phyloP scores from a whole-genome alignment of 805 yeast genomes.

The Saturnispora halmiae region DNA sequence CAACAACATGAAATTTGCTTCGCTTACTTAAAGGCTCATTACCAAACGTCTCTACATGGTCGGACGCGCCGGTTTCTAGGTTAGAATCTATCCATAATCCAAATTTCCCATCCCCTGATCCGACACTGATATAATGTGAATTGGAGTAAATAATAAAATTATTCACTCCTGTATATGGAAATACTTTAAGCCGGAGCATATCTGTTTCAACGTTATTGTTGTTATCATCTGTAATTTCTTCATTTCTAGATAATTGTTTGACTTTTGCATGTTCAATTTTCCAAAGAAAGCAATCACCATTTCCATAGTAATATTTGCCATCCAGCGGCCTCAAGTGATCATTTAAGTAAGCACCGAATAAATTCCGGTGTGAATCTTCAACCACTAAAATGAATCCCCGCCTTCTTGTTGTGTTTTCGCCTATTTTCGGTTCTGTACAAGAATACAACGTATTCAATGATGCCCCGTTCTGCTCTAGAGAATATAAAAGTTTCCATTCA shows the following conservation, averaged over 20 bases:
- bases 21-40: slow-evolving; percentile 55
- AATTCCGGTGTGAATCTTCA: slow-evolving; percentile 50
- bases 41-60: slow-evolving; percentile 76
- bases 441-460: slow-evolving; percentile 72
- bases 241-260: slow-evolving; percentile 19
- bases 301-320: slow-evolving; percentile 71
- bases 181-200: slow-evolving; percentile 52
- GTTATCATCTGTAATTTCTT: not conserved
- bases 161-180: slow-evolving; percentile 79
- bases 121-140: slow-evolving; percentile 67
- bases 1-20: slow-evolving; percentile 64
- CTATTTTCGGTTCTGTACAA: slow-evolving; percentile 36
- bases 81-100: slow-evolving; percentile 83
- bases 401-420: slow-evolving; percentile 28
- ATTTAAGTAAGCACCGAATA: slow-evolving; percentile 75
- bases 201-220: not conserved
- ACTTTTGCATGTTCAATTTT: slow-evolving; percentile 43
- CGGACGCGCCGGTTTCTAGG: slow-evolving; percentile 67
- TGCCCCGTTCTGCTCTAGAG: slow-evolving; percentile 89
- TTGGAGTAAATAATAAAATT: slow-evolving; percentile 81
- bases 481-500: slow-evolving; percentile 69
- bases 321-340: slow-evolving; percentile 67
- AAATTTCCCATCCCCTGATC: slow-evolving; percentile 88
- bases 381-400: slow-evolving; percentile 69
- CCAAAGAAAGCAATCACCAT: slow-evolving; percentile 95